These are phyloP conservation scores for Ustulina deusta DNA, from an alignment of 2,329 filamentous ascomycete species.

Conservation along the genomic window DNA sequence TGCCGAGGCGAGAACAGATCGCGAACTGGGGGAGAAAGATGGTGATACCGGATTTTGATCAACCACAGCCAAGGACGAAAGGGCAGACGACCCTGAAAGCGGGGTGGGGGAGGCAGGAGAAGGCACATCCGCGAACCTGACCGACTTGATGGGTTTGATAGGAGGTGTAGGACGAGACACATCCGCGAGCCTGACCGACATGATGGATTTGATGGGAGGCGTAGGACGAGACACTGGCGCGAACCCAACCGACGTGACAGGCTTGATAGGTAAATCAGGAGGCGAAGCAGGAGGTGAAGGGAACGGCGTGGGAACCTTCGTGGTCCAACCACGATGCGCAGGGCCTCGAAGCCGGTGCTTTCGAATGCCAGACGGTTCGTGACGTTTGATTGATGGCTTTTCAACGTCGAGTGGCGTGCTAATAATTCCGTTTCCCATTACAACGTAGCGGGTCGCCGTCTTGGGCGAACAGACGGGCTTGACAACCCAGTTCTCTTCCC, in stretches of 20 bases:
- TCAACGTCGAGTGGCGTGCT: not conserved
- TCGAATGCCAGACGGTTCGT: not conserved
- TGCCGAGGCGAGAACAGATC: not conserved
- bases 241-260: slow-evolving; percentile 1
- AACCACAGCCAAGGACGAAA: not conserved
- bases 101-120: not conserved
- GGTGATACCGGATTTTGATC: not conserved
- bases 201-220: too few species aligned
- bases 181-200: slow-evolving; percentile 7
- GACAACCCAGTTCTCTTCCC: not conserved
- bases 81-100: not conserved
- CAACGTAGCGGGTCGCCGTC: not conserved
- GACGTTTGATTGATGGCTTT: not conserved
- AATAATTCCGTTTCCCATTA: not conserved
- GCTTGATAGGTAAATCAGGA: not conserved
- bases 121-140: slow-evolving; percentile 6
- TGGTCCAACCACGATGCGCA: not conserved
- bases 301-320: not conserved
- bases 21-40: not conserved
- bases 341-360: slow-evolving; percentile 7
- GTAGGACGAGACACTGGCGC: slow-evolving; percentile 3
- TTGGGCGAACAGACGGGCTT: not conserved
- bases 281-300: not conserved
- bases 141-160: not conserved
- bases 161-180: too few species aligned